phyloP scores from a whole-genome alignment of 148 eudicot species.

The Camellia granthamiana region DNA sequence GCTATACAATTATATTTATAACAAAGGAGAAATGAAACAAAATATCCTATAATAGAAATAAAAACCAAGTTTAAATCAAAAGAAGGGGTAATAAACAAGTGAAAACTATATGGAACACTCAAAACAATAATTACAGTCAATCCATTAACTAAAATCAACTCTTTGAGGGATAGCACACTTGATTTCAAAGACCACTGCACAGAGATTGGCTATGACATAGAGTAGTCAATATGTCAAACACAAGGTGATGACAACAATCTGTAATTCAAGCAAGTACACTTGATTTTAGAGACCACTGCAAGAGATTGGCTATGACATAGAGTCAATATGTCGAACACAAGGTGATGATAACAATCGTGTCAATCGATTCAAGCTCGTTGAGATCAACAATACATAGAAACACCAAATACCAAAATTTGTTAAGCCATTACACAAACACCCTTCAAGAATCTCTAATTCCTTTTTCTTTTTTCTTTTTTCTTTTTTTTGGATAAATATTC shows the following conservation, averaged over 20 bases:
- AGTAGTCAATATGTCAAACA: background rate
- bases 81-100: too few species aligned
- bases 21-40: background rate
- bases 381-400: background rate
- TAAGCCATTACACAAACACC: background rate
- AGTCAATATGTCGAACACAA: background rate
- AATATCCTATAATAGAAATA: slow-evolving; percentile 1
- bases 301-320: background rate
- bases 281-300: background rate
- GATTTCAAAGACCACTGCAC: background rate
- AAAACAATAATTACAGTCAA: too few species aligned
- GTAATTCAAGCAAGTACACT: background rate
- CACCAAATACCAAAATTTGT: background rate
- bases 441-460: background rate
- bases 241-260: background rate
- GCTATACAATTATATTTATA: background rate
- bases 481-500: background rate
- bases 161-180: background rate
- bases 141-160: too few species aligned
- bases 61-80: background rate
- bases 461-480: too few species aligned
- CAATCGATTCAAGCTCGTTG: background rate
- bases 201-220: background rate
- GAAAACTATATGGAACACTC: too few species aligned
- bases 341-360: background rate